Conservation (phyloP, 495 filamentous ascomycete species). For the Aspergillus ellipticus region DNA sequence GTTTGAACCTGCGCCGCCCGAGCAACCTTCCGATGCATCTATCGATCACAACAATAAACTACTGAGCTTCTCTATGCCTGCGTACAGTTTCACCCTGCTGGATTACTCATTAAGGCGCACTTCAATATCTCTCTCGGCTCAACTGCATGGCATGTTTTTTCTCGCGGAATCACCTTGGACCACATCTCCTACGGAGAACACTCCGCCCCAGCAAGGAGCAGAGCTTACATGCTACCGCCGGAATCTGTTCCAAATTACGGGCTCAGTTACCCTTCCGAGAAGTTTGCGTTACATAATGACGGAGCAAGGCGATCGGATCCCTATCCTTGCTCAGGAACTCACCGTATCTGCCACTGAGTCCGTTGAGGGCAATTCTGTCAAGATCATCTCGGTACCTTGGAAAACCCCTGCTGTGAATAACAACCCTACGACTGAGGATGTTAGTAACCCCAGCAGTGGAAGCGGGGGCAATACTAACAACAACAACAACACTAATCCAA, state of each 20-base stretch:
- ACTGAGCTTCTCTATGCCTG: conserved; percentile 71
- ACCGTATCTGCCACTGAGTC: conserved; percentile 85
- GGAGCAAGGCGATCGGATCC: conserved; percentile 71
- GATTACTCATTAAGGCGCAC: conserved; percentile 62
- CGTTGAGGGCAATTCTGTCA: conserved; percentile 80
- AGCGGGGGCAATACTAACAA: conserved; percentile 20
- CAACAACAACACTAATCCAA: conserved; percentile 49
- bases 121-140: conserved; percentile 66
- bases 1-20: conserved; percentile 47
- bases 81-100: conserved; percentile 64
- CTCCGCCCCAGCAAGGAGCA: conserved; percentile 57
- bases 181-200: conserved; percentile 57
- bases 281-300: conserved; percentile 69
- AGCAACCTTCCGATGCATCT: conserved; percentile 38
- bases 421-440: conserved; percentile 46
- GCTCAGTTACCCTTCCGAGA: conserved; percentile 72
- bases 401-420: conserved; percentile 72
- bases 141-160: conserved; percentile 94
- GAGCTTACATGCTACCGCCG: conserved; percentile 91
- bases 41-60: conserved; percentile 75
- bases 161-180: conserved; percentile 79
- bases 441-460: conserved; percentile 32
- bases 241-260: conserved; percentile 86
- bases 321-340: conserved; percentile 70
- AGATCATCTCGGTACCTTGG: conserved; percentile 92